Evolutionary conservation across 2,329 filamentous ascomycete species (phyloP).

Genomic region (Conoideocrella luteorostrata): DNA sequence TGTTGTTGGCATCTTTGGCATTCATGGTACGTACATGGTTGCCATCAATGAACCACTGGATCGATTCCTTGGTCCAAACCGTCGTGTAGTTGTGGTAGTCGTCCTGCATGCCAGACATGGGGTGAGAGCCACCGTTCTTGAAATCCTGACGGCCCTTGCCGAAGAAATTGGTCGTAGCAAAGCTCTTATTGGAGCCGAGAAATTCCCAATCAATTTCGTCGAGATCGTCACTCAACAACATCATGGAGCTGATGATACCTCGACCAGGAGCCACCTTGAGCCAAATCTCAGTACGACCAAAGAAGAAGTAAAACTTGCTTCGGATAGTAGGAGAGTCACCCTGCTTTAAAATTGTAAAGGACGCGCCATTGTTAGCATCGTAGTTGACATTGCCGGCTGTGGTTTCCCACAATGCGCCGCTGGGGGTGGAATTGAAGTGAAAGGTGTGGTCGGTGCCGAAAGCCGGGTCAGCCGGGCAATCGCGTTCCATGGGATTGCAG

Average conservation of each 20-base stretch:
- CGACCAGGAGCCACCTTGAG: slow-evolving; percentile 69
- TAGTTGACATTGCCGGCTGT: slow-evolving; percentile 61
- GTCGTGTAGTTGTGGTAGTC: slow-evolving; percentile 72
- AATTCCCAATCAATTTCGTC: slow-evolving; percentile 90
- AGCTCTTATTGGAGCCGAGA: slow-evolving; percentile 57
- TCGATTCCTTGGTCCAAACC: slow-evolving; percentile 60
- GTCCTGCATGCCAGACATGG: slow-evolving; percentile 46
- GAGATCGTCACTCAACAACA: slow-evolving; percentile 75
- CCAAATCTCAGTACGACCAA: slow-evolving; percentile 69
- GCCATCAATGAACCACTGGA: slow-evolving; percentile 67
- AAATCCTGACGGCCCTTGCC: slow-evolving; percentile 64
- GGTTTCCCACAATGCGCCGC: slow-evolving; percentile 58
- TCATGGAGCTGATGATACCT: slow-evolving; percentile 76
- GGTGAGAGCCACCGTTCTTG: slow-evolving; percentile 56
- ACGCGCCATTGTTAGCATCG: slow-evolving; percentile 54
- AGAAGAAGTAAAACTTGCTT: slow-evolving; percentile 80
- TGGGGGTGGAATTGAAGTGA: slow-evolving; percentile 58
- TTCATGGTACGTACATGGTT: slow-evolving; percentile 56
- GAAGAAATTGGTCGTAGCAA: slow-evolving; percentile 70
- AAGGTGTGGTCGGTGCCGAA: slow-evolving; percentile 58
- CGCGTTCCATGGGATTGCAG: slow-evolving; percentile 69
- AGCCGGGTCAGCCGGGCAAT: slow-evolving; percentile 65
- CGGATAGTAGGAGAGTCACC: slow-evolving; percentile 74
- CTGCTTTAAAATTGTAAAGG: slow-evolving; percentile 63
- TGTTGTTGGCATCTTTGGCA: slow-evolving; percentile 54